A percentile compares a stretch with the other conserved stretches of the same genome.
These are phyloP conservation scores for Solanum hybrid DNA, from an alignment of 305 asterid genomes.

Conservation along the genomic window DNA sequence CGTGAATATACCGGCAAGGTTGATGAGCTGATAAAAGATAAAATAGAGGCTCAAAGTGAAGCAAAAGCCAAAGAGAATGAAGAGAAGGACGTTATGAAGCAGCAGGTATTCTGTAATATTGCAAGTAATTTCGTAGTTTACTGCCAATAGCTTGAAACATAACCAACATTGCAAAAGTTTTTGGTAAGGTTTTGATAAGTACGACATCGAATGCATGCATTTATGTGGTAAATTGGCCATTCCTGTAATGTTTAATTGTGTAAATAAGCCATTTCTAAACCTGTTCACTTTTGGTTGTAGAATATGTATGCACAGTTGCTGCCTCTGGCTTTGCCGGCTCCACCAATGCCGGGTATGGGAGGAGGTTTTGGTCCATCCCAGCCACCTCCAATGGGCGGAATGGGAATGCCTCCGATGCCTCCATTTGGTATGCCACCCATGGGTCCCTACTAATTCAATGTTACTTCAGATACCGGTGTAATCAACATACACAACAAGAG, in stretches of 20 bases:
- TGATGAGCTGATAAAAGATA: slow-evolving; percentile 86
- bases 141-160: background rate
- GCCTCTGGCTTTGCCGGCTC: slow-evolving; percentile 97
- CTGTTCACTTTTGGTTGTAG: slow-evolving; percentile 37
- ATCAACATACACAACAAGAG: slow-evolving; percentile 1
- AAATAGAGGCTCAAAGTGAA: slow-evolving; percentile 72
- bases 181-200: background rate
- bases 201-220: background rate
- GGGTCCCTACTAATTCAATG: slow-evolving; percentile 66
- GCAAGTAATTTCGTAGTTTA: background rate
- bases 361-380: slow-evolving; percentile 47
- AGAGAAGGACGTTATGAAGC: slow-evolving; percentile 75
- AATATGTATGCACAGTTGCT: slow-evolving; percentile 92
- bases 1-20: slow-evolving; percentile 95
- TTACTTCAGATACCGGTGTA: background rate
- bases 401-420: slow-evolving; percentile 95
- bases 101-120: slow-evolving; percentile 50
- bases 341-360: slow-evolving; percentile 87
- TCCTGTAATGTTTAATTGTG: background rate
- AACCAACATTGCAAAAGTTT: background rate
- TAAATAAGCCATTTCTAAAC: background rate
- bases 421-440: slow-evolving; percentile 94
- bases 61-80: slow-evolving; percentile 74
- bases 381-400: slow-evolving; percentile 73
- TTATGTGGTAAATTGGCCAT: background rate